A percentile compares a stretch with the other conserved stretches of the same genome.
phyloP scores from a whole-genome alignment of 2,329 filamentous ascomycete species.

The Hymenoscyphus repandus region DNA sequence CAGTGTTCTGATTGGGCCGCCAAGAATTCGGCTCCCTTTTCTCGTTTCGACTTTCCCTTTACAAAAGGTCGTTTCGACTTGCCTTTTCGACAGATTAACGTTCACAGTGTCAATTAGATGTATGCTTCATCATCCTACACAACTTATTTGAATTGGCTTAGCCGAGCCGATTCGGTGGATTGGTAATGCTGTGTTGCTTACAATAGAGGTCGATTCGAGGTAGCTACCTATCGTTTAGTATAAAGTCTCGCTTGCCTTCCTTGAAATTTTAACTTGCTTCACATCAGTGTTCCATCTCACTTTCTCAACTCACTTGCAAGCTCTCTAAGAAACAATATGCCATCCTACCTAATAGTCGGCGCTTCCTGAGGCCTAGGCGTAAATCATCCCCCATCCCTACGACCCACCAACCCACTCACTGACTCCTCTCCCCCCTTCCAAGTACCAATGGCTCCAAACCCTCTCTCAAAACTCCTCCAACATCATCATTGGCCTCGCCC shows the following conservation, averaged over 20 bases:
- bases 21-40: not conserved
- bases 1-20: too few relatives aligned
- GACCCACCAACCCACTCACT: not conserved
- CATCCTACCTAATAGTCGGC: conserved; percentile 19
- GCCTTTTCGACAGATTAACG: not conserved
- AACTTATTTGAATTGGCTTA: too few relatives aligned
- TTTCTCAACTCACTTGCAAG: not conserved
- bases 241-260: too few relatives aligned
- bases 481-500: conserved; percentile 42
- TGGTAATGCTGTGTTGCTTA: too few relatives aligned
- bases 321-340: conserved; percentile 8
- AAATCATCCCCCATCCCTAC: not conserved
- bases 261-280: too few relatives aligned
- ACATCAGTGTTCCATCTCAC: not conserved
- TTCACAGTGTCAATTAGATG: too few relatives aligned
- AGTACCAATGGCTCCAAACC: conserved; percentile 47
- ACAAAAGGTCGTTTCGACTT: not conserved
- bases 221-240: too few relatives aligned
- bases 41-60: conserved; percentile 2
- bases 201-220: too few relatives aligned
- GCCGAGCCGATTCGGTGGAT: too few relatives aligned
- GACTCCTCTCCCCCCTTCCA: not conserved
- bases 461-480: conserved; percentile 40
- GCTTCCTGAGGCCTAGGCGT: conserved; percentile 21
- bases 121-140: too few relatives aligned